A percentile compares a stretch with the other conserved stretches of the same genome.
Conservation (phyloP, 2,329 filamentous ascomycete genomes). For the Hypoxylon sp. region DNA sequence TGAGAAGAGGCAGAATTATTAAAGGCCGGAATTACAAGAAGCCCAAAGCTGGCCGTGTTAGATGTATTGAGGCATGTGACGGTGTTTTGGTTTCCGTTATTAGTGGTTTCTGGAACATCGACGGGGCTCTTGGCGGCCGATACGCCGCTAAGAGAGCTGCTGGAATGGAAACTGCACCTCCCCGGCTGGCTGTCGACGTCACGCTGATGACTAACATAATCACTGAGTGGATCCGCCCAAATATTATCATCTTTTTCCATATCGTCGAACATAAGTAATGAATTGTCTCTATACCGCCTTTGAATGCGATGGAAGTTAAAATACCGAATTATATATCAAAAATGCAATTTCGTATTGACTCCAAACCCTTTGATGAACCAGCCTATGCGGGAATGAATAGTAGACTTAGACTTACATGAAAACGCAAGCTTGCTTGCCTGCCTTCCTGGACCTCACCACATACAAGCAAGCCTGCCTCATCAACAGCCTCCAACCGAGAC, state of each 20-base stretch:
- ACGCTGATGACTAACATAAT: slow-evolving; percentile 9
- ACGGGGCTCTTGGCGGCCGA: slow-evolving; percentile 46
- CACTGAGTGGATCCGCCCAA: slow-evolving; percentile 5
- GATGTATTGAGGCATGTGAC: slow-evolving; percentile 28
- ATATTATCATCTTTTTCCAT: slow-evolving; percentile 7
- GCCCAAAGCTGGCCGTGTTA: slow-evolving; percentile 10
- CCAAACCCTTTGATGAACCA: slow-evolving; percentile 33
- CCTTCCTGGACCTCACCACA: background rate
- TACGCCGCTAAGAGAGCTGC: slow-evolving; percentile 18
- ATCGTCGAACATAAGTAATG: background rate
- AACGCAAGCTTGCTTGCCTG: slow-evolving; percentile 16
- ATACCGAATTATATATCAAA: slow-evolving; percentile 21
- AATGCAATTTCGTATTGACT: slow-evolving; percentile 46
- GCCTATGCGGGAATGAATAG: slow-evolving; percentile 25
- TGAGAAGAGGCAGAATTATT: slow-evolving; percentile 15
- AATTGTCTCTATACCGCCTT: background rate
- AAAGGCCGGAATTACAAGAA: slow-evolving; percentile 16
- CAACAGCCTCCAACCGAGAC: slow-evolving; percentile 15
- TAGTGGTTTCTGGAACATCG: slow-evolving; percentile 30
- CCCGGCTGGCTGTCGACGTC: slow-evolving; percentile 29
- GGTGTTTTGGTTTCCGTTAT: slow-evolving; percentile 31
- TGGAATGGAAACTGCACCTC: slow-evolving; percentile 21
- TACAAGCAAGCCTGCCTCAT: slow-evolving; percentile 18
- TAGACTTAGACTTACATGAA: slow-evolving; percentile 20
- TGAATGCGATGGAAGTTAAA: background rate